Conservation (phyloP, 2,329 filamentous ascomycete genomes). For the Aspergillus sp. region DNA sequence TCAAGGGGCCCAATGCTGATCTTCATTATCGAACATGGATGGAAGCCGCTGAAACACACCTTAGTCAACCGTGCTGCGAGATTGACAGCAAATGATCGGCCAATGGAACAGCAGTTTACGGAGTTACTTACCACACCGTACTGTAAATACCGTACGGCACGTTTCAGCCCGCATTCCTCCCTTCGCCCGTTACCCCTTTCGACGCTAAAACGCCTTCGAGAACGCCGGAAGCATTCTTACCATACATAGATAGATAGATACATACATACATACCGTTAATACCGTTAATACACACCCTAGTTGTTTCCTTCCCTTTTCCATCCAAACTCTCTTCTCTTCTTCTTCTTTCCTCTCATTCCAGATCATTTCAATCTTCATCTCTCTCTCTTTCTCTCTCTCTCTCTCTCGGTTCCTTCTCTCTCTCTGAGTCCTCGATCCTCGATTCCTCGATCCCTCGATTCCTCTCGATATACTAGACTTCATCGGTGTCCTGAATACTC, state of each 20-base stretch:
- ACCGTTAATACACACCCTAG: too few species aligned
- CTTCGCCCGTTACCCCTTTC: background rate
- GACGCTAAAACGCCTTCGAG: background rate
- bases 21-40: background rate
- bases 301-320: background rate
- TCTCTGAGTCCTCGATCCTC: background rate
- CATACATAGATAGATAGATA: conserved; percentile 1
- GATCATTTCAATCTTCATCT: too few species aligned
- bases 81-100: conserved; percentile 8
- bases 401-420: background rate
- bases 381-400: background rate
- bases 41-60: background rate
- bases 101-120: conserved; percentile 8
- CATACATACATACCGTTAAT: background rate
- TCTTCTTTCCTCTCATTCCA: too few species aligned
- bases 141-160: background rate
- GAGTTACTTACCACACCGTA: background rate
- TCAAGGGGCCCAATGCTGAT: background rate
- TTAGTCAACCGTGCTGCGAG: background rate
- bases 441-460: too few species aligned
- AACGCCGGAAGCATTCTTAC: background rate
- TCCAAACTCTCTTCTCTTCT: background rate
- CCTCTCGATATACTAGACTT: background rate
- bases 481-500: background rate
- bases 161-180: background rate